Conservation (phyloP, 768 basidiomycete genomes). For the Ramaria sp. region DNA sequence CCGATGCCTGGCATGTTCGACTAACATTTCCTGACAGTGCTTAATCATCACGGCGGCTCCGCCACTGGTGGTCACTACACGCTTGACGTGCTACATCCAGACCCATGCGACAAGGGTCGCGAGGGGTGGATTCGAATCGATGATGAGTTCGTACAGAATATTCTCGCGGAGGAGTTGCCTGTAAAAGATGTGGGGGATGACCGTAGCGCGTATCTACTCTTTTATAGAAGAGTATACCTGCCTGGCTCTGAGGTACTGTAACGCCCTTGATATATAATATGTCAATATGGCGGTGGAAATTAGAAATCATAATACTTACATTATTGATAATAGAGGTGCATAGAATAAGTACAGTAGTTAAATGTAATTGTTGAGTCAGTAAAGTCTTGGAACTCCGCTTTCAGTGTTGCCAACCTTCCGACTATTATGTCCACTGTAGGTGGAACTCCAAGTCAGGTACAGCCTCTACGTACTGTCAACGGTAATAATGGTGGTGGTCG, state of each 20-base stretch:
- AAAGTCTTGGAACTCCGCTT: not conserved
- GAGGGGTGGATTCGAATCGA: constrained; percentile 91
- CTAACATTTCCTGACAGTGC: constrained; percentile 30
- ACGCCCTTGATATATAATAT: not conserved
- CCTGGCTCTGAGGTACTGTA: not conserved
- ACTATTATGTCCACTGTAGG: not conserved
- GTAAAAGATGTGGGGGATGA: constrained; percentile 38
- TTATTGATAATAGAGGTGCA: no score
- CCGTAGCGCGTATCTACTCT: constrained; percentile 78
- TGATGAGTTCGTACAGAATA: constrained; percentile 77
- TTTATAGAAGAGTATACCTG: constrained; percentile 52
- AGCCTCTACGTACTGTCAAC: not conserved
- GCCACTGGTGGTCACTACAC: constrained; percentile 96
- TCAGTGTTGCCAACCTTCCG: not conserved
- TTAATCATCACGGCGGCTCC: constrained; percentile 89
- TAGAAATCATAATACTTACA: not conserved
- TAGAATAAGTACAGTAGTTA: no score
- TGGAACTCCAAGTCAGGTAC: not conserved
- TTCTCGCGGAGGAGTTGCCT: constrained; percentile 67
- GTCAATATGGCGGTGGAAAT: no score
- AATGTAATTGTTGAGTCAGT: no score
- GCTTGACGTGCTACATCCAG: constrained; percentile 74
- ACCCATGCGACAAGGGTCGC: constrained; percentile 35
- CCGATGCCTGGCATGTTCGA: not conserved
- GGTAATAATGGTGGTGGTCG: not conserved